phyloP scores from a whole-genome alignment of 108 stramenopile species.

The Cyclostephanos tholiformis region DNA sequence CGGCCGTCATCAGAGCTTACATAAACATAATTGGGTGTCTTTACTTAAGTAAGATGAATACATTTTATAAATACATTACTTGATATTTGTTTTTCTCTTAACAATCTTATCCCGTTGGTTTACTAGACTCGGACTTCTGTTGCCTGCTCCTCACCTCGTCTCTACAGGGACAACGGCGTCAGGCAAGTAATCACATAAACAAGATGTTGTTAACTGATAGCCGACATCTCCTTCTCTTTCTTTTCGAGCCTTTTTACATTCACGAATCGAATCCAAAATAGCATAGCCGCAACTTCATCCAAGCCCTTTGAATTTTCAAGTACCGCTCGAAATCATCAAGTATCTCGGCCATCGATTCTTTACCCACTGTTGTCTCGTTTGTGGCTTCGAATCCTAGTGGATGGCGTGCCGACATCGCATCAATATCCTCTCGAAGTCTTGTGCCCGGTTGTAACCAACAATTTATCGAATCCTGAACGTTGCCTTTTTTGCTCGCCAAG shows the following conservation, averaged over 20 bases:
- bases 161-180: no score
- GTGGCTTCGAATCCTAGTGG: conserved; percentile 55
- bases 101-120: no score
- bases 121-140: no score
- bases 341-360: conserved; percentile 21
- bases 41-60: no score
- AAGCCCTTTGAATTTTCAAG: conserved; percentile 29
- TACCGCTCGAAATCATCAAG: conserved; percentile 15
- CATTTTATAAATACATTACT: no score
- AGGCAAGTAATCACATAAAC: no score
- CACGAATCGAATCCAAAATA: conserved; percentile 33
- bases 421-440: conserved; percentile 64
- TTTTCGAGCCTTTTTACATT: conserved; percentile 16
- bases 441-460: conserved; percentile 63
- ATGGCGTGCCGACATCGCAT: conserved; percentile 53
- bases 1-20: no score
- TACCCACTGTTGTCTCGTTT: conserved; percentile 13
- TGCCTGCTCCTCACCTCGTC: no score
- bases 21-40: no score
- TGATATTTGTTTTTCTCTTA: no score
- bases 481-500: conserved; percentile 44
- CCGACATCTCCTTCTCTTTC: neutral
- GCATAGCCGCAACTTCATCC: conserved; percentile 27
- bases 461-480: conserved; percentile 56
- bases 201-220: no score